These are phyloP conservation scores for Taiozyma sp. DNA, from an alignment of 1,139 yeast species.

Conservation along the genomic window DNA sequence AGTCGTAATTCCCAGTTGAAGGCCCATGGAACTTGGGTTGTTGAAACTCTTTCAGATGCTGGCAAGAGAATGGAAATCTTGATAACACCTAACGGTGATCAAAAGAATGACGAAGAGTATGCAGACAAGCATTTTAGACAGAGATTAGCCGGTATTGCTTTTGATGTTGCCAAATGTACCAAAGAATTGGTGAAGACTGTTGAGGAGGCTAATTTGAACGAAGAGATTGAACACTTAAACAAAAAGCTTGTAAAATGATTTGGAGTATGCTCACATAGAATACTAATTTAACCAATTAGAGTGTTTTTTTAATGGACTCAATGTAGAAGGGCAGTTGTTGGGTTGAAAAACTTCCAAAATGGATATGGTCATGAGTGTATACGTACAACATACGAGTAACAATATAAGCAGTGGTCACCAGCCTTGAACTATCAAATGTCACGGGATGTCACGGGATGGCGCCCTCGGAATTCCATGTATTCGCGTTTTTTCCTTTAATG, in stretches of 20 bases:
- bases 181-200: slow-evolving; percentile 94
- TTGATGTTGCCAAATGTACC: slow-evolving; percentile 94
- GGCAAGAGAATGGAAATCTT: slow-evolving; percentile 70
- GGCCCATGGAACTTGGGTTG: slow-evolving; percentile 91
- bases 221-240: slow-evolving; percentile 51
- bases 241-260: slow-evolving; percentile 24
- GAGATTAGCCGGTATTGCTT: slow-evolving; percentile 91
- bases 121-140: slow-evolving; percentile 92
- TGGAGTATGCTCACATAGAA: background rate
- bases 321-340: background rate
- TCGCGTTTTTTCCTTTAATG: background rate
- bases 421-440: no score
- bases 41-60: slow-evolving; percentile 81
- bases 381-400: no score
- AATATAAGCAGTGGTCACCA: no score
- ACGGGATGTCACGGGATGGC: no score
- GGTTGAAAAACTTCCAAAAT: no score
- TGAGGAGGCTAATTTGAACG: slow-evolving; percentile 87
- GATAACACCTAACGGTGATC: slow-evolving; percentile 36
- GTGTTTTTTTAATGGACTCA: background rate
- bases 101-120: slow-evolving; percentile 45
- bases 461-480: background rate
- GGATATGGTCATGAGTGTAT: no score
- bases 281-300: background rate
- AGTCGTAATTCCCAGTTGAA: slow-evolving; percentile 74